These are phyloP conservation scores for Adiantum capillusveneris DNA, from an alignment of 75 land plant species.

Conservation along the genomic window DNA sequence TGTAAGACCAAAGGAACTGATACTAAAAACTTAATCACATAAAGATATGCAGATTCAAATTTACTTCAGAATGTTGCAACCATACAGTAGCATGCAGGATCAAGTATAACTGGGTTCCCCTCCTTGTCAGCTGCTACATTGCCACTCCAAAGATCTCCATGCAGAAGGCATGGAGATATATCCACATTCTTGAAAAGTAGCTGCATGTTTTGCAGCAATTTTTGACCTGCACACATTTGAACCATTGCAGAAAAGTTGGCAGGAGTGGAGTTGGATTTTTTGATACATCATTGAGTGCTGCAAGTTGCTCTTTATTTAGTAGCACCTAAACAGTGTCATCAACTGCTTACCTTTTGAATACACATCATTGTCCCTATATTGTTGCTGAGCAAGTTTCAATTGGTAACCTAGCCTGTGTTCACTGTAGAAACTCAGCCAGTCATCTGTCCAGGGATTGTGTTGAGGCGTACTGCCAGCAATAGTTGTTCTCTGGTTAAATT, in stretches of 20 bases:
- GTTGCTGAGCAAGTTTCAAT: constrained; percentile 50
- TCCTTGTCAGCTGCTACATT: constrained; percentile 70
- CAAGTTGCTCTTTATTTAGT: too few species aligned
- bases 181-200: constrained; percentile 60
- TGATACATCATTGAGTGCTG: too few species aligned
- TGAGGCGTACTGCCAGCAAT: constrained; percentile 76
- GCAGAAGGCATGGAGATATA: constrained; percentile 83
- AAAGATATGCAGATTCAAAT: too few species aligned
- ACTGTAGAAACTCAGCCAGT: constrained; percentile 83
- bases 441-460: constrained; percentile 79
- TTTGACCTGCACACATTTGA: constrained; percentile 71
- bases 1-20: too few species aligned
- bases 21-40: too few species aligned
- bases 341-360: constrained; percentile 87
- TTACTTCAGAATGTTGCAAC: constrained; percentile 2
- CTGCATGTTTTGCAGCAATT: constrained; percentile 48
- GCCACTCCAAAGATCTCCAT: constrained; percentile 99
- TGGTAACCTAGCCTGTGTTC: constrained; percentile 90
- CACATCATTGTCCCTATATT: constrained; percentile 63
- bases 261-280: background rate
- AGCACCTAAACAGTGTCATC: too few species aligned
- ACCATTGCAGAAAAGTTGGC: too few species aligned
- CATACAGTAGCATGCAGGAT: constrained; percentile 99
- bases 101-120: constrained; percentile 95
- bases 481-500: background rate